Conservation (phyloP, 495 filamentous ascomycete genomes). For the Apiosordaria backusii region DNA sequence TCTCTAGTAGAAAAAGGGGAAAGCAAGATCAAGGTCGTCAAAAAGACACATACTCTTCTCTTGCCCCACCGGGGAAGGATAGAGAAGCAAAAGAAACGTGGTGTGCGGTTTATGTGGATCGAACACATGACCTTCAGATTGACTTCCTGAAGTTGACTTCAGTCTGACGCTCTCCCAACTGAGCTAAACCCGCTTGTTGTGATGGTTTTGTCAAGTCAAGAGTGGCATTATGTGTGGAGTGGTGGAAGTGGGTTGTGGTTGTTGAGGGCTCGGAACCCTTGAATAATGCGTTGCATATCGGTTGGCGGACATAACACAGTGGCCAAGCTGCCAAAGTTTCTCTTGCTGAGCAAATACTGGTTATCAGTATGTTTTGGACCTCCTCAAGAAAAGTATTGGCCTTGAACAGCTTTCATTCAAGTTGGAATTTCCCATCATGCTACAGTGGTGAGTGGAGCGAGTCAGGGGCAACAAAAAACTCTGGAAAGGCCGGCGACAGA, state of each 20-base stretch:
- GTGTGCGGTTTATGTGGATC: conserved; percentile 25
- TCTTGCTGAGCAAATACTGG: not conserved
- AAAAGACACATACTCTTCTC: not conserved
- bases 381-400: too few species aligned
- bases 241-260: not conserved
- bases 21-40: not conserved
- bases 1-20: too few species aligned
- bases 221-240: conserved; percentile 1
- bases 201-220: not conserved
- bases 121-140: conserved; percentile 24
- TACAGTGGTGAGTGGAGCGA: not conserved
- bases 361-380: too few species aligned
- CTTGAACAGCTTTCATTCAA: not conserved
- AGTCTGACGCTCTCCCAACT: conserved; percentile 25
- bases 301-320: not conserved
- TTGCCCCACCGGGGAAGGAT: not conserved
- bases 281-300: not conserved
- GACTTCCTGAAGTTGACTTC: conserved; percentile 16
- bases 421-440: not conserved
- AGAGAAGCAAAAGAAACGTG: not conserved
- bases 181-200: conserved; percentile 21
- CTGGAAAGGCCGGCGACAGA: not conserved
- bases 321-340: not conserved
- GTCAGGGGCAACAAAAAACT: not conserved
- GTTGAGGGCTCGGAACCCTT: not conserved